Conservation (phyloP, 1,139 yeast species). For the Magnusiomyces magnusii region DNA sequence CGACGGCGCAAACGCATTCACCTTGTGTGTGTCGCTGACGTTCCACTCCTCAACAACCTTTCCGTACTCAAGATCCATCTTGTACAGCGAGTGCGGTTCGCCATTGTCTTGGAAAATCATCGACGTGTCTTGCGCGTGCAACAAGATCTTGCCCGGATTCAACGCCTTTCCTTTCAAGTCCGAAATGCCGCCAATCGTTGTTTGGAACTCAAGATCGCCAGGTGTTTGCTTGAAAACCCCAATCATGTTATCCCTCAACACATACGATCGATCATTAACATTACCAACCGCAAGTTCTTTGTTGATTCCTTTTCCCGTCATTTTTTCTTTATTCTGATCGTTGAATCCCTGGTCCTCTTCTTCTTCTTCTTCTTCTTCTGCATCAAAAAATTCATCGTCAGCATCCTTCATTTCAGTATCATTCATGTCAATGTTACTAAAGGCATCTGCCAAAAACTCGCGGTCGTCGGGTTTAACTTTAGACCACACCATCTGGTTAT, state of each 20-base stretch:
- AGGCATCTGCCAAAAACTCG: constrained; percentile 44
- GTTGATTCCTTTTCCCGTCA: constrained; percentile 39
- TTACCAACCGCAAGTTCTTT: constrained; percentile 63
- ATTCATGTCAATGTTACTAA: constrained; percentile 35
- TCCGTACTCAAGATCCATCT: constrained; percentile 75
- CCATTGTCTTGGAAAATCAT: constrained; percentile 55
- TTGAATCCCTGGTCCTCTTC: constrained; percentile 28
- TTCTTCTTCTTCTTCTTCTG: constrained; percentile 24
- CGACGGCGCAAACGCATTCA: constrained; percentile 58
- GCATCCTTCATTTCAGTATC: constrained; percentile 36
- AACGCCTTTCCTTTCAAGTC: constrained; percentile 47
- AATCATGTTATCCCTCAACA: constrained; percentile 67
- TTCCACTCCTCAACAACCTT: constrained; percentile 79
- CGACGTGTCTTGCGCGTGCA: constrained; percentile 64
- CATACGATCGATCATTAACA: constrained; percentile 64
- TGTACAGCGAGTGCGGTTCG: constrained; percentile 44
- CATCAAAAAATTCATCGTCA: constrained; percentile 12
- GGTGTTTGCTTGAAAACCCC: constrained; percentile 68
- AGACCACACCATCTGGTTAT: constrained; percentile 47
- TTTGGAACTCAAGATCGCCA: constrained; percentile 49
- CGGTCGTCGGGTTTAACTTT: constrained; percentile 39
- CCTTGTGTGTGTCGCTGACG: constrained; percentile 36
- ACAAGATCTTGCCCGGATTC: constrained; percentile 59
- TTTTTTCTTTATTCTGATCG: constrained; percentile 30
- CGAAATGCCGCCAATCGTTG: constrained; percentile 59